Percentiles rank a stretch among this genome's conserved stretches.
Evolutionary conservation across 2,329 filamentous ascomycete genomes (phyloP).

Genomic region (Fusarium dimerum): DNA sequence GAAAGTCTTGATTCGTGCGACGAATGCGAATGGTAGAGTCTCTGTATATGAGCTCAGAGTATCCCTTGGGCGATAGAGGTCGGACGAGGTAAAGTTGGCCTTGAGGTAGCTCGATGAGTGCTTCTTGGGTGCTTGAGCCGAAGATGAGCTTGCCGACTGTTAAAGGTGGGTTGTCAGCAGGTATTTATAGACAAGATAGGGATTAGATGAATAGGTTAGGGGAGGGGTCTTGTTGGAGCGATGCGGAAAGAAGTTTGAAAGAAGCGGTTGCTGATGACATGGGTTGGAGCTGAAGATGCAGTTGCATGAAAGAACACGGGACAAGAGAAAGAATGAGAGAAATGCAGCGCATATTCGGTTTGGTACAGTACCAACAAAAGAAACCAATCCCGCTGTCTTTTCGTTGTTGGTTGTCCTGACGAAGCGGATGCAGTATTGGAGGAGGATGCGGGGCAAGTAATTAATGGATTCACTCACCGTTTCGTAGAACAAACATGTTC

Average conservation of each 20-base stretch:
- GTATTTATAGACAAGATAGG: not conserved
- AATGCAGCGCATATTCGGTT: constrained; percentile 2
- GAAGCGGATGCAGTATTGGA: constrained; percentile 12
- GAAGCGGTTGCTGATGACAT: not conserved
- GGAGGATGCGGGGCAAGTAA: constrained; percentile 20
- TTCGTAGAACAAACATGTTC: constrained; percentile 40
- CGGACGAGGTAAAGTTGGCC: constrained; percentile 97
- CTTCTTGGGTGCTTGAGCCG: constrained; percentile 82
- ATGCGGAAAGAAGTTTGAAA: not conserved
- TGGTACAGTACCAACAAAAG: not conserved
- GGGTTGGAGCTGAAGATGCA: not conserved
- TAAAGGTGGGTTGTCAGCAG: constrained; percentile 12
- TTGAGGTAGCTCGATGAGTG: constrained; percentile 90
- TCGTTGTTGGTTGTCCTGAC: constrained; percentile 9
- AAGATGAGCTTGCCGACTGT: constrained; percentile 92
- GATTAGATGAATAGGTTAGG: not conserved
- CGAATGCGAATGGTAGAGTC: constrained; percentile 92
- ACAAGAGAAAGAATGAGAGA: constrained; percentile 3
- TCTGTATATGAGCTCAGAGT: constrained; percentile 98
- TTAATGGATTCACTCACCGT: constrained; percentile 32
- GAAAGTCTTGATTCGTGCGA: constrained; percentile 89
- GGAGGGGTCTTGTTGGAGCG: constrained; percentile 3
- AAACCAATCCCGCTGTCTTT: too few species aligned
- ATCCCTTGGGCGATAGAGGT: constrained; percentile 92
- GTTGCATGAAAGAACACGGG: not conserved